Conservation (phyloP, 441 rosid species). For the Isatis lusitanica region DNA sequence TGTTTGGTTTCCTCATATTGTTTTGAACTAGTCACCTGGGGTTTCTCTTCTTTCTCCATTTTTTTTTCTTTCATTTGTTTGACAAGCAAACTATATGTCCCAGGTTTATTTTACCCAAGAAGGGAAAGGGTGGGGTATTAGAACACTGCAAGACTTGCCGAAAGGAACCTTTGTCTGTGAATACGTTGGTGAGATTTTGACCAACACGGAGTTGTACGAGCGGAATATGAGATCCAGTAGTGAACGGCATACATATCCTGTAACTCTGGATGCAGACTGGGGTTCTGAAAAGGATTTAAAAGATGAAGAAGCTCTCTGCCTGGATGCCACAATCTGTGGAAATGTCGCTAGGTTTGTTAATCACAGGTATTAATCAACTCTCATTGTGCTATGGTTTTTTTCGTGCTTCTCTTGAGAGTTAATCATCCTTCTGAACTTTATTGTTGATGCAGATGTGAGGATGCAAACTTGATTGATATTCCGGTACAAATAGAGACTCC, state of each 20-base stretch:
- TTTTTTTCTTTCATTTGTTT: neutral
- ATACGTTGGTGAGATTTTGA: slow-evolving; percentile 83
- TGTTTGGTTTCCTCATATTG: slow-evolving; percentile 10
- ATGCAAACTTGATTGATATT: slow-evolving; percentile 82
- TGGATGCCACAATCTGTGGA: slow-evolving; percentile 81
- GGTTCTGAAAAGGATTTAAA: slow-evolving; percentile 70
- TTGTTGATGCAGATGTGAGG: slow-evolving; percentile 57
- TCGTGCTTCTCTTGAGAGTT: slow-evolving; percentile 12
- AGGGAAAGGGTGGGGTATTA: slow-evolving; percentile 89
- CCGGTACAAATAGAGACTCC: slow-evolving; percentile 93
- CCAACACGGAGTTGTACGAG: slow-evolving; percentile 68
- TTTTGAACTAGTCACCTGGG: neutral
- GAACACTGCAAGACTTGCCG: slow-evolving; percentile 71
- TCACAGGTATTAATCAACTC: slow-evolving; percentile 60
- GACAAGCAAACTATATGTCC: slow-evolving; percentile 27
- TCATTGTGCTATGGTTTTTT: neutral
- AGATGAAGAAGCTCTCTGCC: slow-evolving; percentile 93
- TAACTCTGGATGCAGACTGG: slow-evolving; percentile 96
- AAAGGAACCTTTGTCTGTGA: slow-evolving; percentile 89
- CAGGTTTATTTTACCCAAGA: slow-evolving; percentile 72
- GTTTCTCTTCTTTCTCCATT: neutral
- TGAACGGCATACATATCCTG: slow-evolving; percentile 84
- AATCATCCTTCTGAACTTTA: neutral
- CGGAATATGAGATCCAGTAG: slow-evolving; percentile 54
- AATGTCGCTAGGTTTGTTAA: slow-evolving; percentile 92